phyloP scores from a whole-genome alignment of 2,329 filamentous ascomycete genomes.

The Alternaria arborescens region DNA sequence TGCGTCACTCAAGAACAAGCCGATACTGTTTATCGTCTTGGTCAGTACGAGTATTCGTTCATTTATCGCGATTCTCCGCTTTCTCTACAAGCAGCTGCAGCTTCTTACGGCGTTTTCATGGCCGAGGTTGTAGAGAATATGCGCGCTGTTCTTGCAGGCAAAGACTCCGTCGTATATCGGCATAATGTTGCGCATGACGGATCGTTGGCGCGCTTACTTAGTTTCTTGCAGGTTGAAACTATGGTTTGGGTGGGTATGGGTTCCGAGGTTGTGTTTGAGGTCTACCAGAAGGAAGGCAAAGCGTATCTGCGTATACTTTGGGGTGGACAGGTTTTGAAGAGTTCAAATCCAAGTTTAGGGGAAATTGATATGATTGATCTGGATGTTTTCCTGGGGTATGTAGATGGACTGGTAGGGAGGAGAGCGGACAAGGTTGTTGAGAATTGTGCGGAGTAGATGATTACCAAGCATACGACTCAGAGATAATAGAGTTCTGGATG shows the following conservation, averaged over 20 bases:
- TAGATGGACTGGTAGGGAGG: slow-evolving; percentile 73
- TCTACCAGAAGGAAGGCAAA: slow-evolving; percentile 57
- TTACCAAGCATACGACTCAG: not conserved
- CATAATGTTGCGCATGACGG: slow-evolving; percentile 88
- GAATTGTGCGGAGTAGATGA: slow-evolving; percentile 42
- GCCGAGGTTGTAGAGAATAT: slow-evolving; percentile 75
- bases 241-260: slow-evolving; percentile 92
- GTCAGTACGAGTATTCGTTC: slow-evolving; percentile 82
- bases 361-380: slow-evolving; percentile 75
- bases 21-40: slow-evolving; percentile 76
- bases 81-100: slow-evolving; percentile 69
- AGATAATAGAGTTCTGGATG: not conserved
- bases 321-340: slow-evolving; percentile 71
- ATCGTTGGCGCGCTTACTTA: slow-evolving; percentile 71
- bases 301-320: slow-evolving; percentile 73
- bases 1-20: slow-evolving; percentile 72
- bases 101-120: slow-evolving; percentile 75
- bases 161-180: slow-evolving; percentile 62
- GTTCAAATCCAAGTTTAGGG: slow-evolving; percentile 74
- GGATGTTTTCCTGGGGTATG: slow-evolving; percentile 70
- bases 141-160: slow-evolving; percentile 52
- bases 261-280: slow-evolving; percentile 78
- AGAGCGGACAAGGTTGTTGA: slow-evolving; percentile 53
- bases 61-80: slow-evolving; percentile 73
- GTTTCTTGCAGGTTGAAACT: slow-evolving; percentile 73